Conservation (phyloP, 2,329 filamentous ascomycete species). For the Trichophyton simii region DNA sequence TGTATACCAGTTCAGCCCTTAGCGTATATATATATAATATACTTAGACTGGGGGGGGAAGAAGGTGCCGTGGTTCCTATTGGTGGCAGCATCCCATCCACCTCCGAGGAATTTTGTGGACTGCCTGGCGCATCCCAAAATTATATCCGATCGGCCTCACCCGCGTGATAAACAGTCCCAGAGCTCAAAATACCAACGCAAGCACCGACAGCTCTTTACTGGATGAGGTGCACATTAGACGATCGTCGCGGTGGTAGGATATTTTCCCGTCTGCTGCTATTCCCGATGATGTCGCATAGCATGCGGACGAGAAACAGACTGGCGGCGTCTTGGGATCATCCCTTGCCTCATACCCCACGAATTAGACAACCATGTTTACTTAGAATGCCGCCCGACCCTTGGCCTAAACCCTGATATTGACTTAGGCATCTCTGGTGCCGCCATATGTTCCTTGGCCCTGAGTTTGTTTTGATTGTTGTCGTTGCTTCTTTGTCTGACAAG, state of each 20-base stretch:
- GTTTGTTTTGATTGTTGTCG: neutral
- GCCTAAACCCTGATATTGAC: neutral
- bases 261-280: neutral
- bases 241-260: neutral
- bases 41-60: neutral
- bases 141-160: neutral
- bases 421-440: neutral
- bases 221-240: neutral
- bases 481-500: neutral
- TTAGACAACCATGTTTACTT: neutral
- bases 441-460: constrained; percentile 2
- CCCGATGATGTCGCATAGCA: neutral
- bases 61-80: constrained; percentile 1
- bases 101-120: neutral
- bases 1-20: neutral
- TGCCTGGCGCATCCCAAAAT: neutral
- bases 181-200: neutral
- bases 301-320: neutral
- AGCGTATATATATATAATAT: neutral
- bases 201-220: neutral
- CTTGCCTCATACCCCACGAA: neutral
- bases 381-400: neutral
- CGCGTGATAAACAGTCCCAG: neutral
- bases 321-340: neutral
- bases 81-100: neutral